Base-by-base conservation (phyloP, 306 rosid species). In the Trifolium repens region DNA sequence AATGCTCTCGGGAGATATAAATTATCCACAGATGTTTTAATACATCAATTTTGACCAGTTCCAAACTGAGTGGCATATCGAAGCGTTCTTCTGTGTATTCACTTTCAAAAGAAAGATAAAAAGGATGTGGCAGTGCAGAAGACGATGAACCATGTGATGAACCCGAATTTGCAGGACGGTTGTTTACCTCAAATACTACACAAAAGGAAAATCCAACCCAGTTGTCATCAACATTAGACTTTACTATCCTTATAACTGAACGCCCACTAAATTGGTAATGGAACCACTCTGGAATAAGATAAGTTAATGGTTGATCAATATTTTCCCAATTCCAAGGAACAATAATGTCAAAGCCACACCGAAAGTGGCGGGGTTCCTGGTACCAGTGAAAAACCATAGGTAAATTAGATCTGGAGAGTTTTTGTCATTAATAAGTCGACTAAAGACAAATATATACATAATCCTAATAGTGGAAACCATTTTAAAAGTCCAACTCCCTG, bases 91-190 rank as follows among this genome's bases (percentile, higher is more conserved):
- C 72, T 0, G 53, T 11, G 24, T 19, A 1, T 50, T 64, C 71
- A 49, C 71, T 35, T 64, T 64, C 79, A 19, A 63, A 46, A 37
- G 40, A 37, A 37, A 43, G 13, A 43, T 44, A 44, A 44, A 44
- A 44, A 11, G 50, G 50, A 44, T 44, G 50, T 12, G n/a, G 50
- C 15, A 44, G 5, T 44, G n/a, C 5, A 2, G n/a, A 44, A 14
- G 50, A 12, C 1, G 5, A 3, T 44, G 50, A 44, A 44, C 15
- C 50, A 11, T 12, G 13, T 4, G 14, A 10, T 43, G 49, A 43
- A 43, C 4, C 15, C 3, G 5, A 44, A 44, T 44, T 12, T 44
- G n/a, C 50, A 44, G 5, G 1, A 44, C 15, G n/a, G 14, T 44
- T 44, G 50, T 44, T 44, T 44, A 44, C 50, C 50, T 44, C n/a